Evolutionary conservation across 352 stramenopile genomes (phyloP).

Genomic region (Pythium biforme): DNA sequence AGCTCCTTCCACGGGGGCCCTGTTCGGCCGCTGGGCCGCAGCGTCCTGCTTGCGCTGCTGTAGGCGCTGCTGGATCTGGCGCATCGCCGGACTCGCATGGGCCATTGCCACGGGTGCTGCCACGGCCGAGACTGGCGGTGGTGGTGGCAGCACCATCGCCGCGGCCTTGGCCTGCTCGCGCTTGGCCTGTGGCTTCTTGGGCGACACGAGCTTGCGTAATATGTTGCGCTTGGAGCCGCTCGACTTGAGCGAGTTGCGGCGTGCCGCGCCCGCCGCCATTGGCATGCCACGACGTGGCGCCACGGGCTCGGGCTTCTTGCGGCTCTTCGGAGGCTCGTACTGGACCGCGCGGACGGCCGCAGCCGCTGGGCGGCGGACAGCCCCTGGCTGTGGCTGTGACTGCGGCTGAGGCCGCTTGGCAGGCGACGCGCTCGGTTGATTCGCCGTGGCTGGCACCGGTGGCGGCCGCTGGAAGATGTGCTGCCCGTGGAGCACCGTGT

Average conservation of each 20-base stretch:
- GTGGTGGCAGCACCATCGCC: background rate
- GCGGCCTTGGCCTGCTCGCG: background rate
- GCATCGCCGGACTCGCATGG: background rate
- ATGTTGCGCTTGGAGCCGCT: constrained; percentile 1
- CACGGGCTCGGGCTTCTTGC: constrained; percentile 3
- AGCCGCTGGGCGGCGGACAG: background rate
- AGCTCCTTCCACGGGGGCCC: background rate
- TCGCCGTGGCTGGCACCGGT: background rate
- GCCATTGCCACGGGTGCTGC: background rate
- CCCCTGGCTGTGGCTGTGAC: background rate
- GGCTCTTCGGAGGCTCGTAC: constrained; percentile 1
- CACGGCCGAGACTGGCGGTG: constrained; percentile 1
- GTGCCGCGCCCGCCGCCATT: background rate
- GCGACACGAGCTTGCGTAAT: constrained; percentile 4
- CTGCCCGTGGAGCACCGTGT: constrained; percentile 73
- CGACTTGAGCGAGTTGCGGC: constrained; percentile 17
- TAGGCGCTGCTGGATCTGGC: constrained; percentile 8
- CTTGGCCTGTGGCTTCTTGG: background rate
- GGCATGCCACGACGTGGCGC: background rate
- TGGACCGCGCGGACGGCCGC: background rate
- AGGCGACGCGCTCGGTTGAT: too few relatives aligned
- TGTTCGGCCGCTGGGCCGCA: background rate
- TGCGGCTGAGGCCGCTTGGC: background rate
- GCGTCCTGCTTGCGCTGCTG: constrained; percentile 14
- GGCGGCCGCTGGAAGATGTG: constrained; percentile 43